Conservation (phyloP, 441 rosid species). For the Bruguiera hainesii region DNA sequence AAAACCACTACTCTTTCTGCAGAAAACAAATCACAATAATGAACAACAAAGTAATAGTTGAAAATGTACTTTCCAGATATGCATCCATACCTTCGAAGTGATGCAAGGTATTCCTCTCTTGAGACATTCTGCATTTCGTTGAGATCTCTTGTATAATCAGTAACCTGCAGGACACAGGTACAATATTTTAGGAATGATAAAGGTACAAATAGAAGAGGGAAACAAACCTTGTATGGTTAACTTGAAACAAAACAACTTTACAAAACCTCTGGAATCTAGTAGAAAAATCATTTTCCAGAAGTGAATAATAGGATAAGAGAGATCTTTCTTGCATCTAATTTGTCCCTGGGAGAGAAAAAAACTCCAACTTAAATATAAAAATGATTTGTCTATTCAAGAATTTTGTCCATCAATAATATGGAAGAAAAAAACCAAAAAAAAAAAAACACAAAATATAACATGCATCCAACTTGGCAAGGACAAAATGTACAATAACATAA, state of each 20-base stretch:
- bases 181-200: background rate
- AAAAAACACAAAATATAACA: background rate
- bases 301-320: no score
- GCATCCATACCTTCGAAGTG: constrained; percentile 67
- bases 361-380: no score
- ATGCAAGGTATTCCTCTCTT: constrained; percentile 85
- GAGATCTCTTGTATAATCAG: constrained; percentile 57
- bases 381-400: no score
- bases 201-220: no score
- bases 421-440: background rate
- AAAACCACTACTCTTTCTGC: constrained; percentile 90
- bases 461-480: background rate
- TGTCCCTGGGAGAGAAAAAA: no score
- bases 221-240: no score
- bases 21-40: constrained; percentile 29
- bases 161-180: constrained; percentile 40
- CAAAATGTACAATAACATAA: background rate
- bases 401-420: no score
- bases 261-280: no score
- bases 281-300: no score
- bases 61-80: constrained; percentile 2
- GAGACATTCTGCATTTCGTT: constrained; percentile 85
- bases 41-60: constrained; percentile 14
- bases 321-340: no score
- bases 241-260: no score